A percentile compares a stretch with the other conserved stretches of the same genome.
Conservation (phyloP, 164 flowering plant genomes). For the Annona cherimola region DNA sequence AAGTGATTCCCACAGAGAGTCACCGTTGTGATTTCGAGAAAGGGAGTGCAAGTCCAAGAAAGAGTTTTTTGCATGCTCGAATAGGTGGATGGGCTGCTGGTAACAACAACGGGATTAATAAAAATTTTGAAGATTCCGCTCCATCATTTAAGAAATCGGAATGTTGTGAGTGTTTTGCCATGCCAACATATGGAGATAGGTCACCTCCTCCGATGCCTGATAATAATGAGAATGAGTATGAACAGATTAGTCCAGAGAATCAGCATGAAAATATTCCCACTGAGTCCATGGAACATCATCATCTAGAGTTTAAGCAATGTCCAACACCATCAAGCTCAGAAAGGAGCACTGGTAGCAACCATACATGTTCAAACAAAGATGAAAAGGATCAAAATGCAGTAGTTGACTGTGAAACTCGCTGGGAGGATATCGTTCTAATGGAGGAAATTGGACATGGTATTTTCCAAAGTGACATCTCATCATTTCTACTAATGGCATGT, state of each 20-base stretch:
- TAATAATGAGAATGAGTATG: slow-evolving; percentile 15
- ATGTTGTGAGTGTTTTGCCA: slow-evolving; percentile 19
- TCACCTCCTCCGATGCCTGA: slow-evolving; percentile 11
- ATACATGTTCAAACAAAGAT: slow-evolving; percentile 28
- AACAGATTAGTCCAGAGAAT: slow-evolving; percentile 10
- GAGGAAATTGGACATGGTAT: slow-evolving; percentile 81
- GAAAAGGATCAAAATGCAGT: slow-evolving; percentile 30
- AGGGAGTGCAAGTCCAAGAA: slow-evolving; percentile 5
- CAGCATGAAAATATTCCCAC: slow-evolving; percentile 14
- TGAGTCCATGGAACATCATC: slow-evolving; percentile 20
- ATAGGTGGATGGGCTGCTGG: slow-evolving; percentile 11
- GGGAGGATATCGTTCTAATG: slow-evolving; percentile 64
- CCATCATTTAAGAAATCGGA: slow-evolving; percentile 13
- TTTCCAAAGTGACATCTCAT: not conserved
- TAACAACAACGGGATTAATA: slow-evolving; percentile 7
- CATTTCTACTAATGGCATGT: not conserved
- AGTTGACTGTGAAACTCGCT: slow-evolving; percentile 47
- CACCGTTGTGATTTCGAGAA: slow-evolving; percentile 5
- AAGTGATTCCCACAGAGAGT: slow-evolving; percentile 12
- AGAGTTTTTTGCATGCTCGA: slow-evolving; percentile 9
- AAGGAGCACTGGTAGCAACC: slow-evolving; percentile 28
- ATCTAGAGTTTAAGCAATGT: slow-evolving; percentile 19
- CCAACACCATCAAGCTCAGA: slow-evolving; percentile 21
- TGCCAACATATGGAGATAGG: slow-evolving; percentile 7
- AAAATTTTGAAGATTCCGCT: slow-evolving; percentile 5